Percentiles rank a stretch among this genome's conserved stretches.
phyloP scores from a whole-genome alignment of 164 flowering plant genomes.

The Echeveria elegans region DNA sequence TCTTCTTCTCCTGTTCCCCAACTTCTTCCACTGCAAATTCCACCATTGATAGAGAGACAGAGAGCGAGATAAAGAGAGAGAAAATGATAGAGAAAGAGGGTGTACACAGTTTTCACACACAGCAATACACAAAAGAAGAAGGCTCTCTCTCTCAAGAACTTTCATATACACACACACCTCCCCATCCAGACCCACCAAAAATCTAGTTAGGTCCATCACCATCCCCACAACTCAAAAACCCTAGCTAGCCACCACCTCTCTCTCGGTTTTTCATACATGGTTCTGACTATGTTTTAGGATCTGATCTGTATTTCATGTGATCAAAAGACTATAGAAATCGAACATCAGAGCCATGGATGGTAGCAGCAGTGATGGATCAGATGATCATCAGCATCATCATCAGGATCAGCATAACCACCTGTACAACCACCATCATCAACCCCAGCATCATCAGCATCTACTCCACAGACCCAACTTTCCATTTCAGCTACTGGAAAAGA shows the following conservation, averaged over 20 bases:
- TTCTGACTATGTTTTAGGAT: background rate
- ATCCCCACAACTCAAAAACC: constrained; percentile 6
- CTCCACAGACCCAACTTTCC: constrained; percentile 51
- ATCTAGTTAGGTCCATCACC: constrained; percentile 3
- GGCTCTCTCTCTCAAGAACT: background rate
- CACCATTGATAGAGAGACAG: constrained; percentile 5
- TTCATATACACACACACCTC: background rate
- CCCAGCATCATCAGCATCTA: constrained; percentile 39
- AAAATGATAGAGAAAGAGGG: background rate
- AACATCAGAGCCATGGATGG: constrained; percentile 5
- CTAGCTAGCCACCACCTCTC: background rate
- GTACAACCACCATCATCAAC: constrained; percentile 11
- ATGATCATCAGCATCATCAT: constrained; percentile 1
- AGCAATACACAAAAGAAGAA: background rate
- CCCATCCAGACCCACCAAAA: constrained; percentile 3
- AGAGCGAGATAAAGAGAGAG: background rate
- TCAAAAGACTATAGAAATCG: constrained; percentile 15
- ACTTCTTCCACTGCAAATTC: background rate
- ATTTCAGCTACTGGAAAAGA: constrained; percentile 53
- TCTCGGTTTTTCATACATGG: background rate
- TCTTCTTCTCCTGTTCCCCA: background rate
- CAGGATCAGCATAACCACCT: background rate
- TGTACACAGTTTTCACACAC: background rate
- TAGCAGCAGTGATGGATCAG: constrained; percentile 7
- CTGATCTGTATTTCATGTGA: constrained; percentile 23